A percentile compares a stretch with the other conserved stretches of the same genome.
These are phyloP conservation scores for Aureobasidium sp. DNA, from an alignment of 2,329 filamentous ascomycete genomes.

Conservation along the genomic window DNA sequence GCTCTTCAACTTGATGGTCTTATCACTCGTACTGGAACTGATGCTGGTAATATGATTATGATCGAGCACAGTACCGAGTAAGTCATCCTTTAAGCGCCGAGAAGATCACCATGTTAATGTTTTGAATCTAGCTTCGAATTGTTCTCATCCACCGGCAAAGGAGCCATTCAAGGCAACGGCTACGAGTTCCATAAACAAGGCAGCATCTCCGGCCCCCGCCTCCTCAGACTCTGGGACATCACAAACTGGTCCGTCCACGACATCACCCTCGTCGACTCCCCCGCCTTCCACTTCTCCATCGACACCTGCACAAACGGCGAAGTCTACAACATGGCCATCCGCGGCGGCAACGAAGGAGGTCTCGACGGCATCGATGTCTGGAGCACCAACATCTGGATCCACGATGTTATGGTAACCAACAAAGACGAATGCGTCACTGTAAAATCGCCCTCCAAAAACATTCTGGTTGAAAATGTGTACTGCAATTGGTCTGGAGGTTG, in stretches of 20 bases:
- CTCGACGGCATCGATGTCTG: constrained; percentile 50
- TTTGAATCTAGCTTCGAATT: constrained; percentile 42
- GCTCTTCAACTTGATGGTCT: constrained; percentile 46
- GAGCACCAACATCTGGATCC: constrained; percentile 47
- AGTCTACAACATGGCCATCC: constrained; percentile 48
- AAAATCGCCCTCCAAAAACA: constrained; percentile 43
- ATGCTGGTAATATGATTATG: constrained; percentile 45
- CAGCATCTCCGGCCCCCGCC: constrained; percentile 33
- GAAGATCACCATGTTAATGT: too few relatives aligned
- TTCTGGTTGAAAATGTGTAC: constrained; percentile 51
- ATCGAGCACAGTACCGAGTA: constrained; percentile 32
- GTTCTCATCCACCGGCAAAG: constrained; percentile 43
- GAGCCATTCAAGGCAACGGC: constrained; percentile 45
- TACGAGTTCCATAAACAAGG: constrained; percentile 40
- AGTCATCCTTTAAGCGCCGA: background rate
- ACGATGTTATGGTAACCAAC: constrained; percentile 54
- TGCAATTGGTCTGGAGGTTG: constrained; percentile 54
- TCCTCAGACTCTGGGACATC: constrained; percentile 39
- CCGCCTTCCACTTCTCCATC: constrained; percentile 42
- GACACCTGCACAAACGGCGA: constrained; percentile 45
- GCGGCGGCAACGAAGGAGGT: constrained; percentile 43
- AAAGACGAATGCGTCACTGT: constrained; percentile 54
- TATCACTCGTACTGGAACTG: constrained; percentile 44
- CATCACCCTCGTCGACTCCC: constrained; percentile 40
- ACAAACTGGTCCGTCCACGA: constrained; percentile 43